Evolutionary conservation across 2,329 filamentous ascomycete genomes (phyloP), one percentile per base, ranked within the genome.

Genomic region (Fusarium continuum): DNA sequence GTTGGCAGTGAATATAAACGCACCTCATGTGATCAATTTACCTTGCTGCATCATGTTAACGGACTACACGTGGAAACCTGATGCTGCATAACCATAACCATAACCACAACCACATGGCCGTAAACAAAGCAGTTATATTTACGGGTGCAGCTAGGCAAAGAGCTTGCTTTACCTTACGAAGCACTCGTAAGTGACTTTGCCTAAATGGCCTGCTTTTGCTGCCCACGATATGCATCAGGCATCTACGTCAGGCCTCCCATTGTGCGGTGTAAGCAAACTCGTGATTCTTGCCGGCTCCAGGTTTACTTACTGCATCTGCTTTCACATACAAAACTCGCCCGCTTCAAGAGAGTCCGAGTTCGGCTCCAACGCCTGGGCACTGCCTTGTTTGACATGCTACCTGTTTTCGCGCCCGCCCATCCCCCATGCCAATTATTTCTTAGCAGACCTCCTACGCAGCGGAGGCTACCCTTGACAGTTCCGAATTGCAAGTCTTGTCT

Each of bases 231-330:
- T 47, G 40, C 29, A 38, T 43, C 16, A 56, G 44, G 40, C 29
- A 38, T 43, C 16, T 41, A 34, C 22, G 6, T 34, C 35, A 28
- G 56, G 41, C 26, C 32, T 25, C 28, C 16, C 20, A 29, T 39
- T 45, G 9, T 47, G 31, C 31, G 35, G 14, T 32, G 28, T 55
- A 23, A 48, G 28, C 31, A 60, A 38, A 34, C 26, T 44, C 16
- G n/a, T 44, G 40, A 61, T 44, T 43, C 26, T 38, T 29, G 43
- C 60, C 55, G 29, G n/a, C 20, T 22, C 25, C 28, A 19, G 46
- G 29, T 31, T 35, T 23, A 4, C 28, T n/a, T n/a, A n/a, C n/a
- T 31, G 35, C 17, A 13, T n/a, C n/a, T 22, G 29, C 26, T 45
- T 26, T 57, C 40, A 36, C 17, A n/a, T 19, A 19, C 22, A 16